phyloP scores from a whole-genome alignment of 2,329 filamentous ascomycete genomes.

The Eutypella sp. region DNA sequence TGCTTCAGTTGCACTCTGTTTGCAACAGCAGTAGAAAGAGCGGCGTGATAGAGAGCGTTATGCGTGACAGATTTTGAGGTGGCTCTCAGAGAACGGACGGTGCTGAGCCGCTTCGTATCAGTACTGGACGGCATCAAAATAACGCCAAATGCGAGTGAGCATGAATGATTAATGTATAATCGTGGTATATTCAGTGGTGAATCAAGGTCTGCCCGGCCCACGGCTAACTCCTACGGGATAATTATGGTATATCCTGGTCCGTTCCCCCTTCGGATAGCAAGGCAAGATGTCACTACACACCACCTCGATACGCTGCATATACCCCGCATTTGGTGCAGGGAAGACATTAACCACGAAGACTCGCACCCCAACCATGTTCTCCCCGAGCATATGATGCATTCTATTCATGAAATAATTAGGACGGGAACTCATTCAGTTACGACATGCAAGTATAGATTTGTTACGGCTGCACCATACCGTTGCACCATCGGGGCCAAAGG shows the following conservation, averaged over 20 bases:
- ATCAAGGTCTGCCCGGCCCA: no score
- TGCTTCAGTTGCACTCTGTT: background rate
- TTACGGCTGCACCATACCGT: no score
- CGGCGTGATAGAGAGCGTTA: no score
- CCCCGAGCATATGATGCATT: background rate
- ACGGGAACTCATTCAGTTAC: background rate
- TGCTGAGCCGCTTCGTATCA: no score
- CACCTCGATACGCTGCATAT: background rate
- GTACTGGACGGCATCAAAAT: no score
- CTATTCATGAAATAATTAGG: background rate
- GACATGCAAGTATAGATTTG: background rate
- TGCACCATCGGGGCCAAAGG: no score
- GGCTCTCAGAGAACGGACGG: no score
- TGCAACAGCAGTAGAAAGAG: background rate
- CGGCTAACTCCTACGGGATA: no score
- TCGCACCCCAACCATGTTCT: background rate
- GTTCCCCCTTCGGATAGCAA: background rate
- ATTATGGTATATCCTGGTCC: background rate
- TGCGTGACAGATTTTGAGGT: no score
- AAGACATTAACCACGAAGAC: background rate
- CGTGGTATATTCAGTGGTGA: no score
- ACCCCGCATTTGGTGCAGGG: background rate
- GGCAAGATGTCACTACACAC: background rate
- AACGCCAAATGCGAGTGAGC: no score
- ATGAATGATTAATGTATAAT: no score